A percentile compares a stretch with the other conserved stretches of the same genome.
These are phyloP conservation scores for Globisporangium spiculum DNA, from an alignment of 352 stramenopile species.

Conservation along the genomic window DNA sequence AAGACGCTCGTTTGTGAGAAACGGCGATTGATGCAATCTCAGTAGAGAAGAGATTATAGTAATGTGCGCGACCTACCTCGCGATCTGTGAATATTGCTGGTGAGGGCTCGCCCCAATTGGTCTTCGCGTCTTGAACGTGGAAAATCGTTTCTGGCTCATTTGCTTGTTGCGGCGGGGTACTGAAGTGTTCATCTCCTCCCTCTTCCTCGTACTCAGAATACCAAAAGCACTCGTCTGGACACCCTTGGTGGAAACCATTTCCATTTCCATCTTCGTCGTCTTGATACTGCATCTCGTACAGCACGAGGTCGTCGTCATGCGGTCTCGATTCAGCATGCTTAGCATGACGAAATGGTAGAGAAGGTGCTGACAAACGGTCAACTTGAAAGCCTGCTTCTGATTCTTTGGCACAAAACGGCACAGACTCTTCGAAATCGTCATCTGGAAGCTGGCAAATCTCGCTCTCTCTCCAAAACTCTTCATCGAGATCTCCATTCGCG, in stretches of 20 bases:
- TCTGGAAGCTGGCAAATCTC: neutral
- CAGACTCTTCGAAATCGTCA: neutral
- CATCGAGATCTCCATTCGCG: too few relatives aligned
- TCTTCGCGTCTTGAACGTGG: conserved; percentile 16
- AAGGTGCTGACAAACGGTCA: neutral
- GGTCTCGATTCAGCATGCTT: neutral
- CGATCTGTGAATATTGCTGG: neutral
- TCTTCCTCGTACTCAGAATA: neutral
- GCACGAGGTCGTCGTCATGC: neutral
- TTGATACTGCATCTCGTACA: neutral
- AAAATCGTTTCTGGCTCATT: conserved; percentile 10
- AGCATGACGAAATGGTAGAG: too few relatives aligned
- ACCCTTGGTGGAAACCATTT: neutral
- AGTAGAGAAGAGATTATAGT: neutral
- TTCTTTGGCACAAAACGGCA: neutral
- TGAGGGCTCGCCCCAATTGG: conserved; percentile 12
- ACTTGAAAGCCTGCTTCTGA: neutral
- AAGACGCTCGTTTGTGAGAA: neutral
- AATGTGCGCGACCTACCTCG: neutral
- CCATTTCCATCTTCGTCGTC: neutral
- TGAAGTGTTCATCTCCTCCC: neutral
- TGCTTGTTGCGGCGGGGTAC: neutral
- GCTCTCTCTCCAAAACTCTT: neutral
- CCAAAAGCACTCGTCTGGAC: neutral
- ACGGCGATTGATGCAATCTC: neutral